phyloP scores from a whole-genome alignment of 1,139 yeast species.

The Hemisphaericaspora subhashii region DNA sequence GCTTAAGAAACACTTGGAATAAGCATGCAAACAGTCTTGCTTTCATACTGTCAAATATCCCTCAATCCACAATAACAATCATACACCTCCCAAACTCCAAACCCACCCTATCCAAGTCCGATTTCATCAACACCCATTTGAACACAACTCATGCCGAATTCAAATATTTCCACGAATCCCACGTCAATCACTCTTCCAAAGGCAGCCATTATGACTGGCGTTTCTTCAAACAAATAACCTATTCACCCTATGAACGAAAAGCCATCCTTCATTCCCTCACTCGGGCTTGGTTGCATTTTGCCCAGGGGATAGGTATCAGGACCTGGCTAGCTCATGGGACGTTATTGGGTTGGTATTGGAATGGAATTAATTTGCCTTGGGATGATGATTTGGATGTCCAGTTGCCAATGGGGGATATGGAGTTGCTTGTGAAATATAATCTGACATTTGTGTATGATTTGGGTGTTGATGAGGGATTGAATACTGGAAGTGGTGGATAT shows the following conservation, averaged over 20 bases:
- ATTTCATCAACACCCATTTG: no score
- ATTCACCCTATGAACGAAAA: constrained; percentile 32
- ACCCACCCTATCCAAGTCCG: background rate
- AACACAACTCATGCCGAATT: constrained; percentile 17
- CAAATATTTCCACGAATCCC: constrained; percentile 24
- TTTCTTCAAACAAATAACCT: constrained; percentile 19
- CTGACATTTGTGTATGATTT: constrained; percentile 47
- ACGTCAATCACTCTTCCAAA: constrained; percentile 9
- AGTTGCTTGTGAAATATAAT: constrained; percentile 41
- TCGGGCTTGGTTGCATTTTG: constrained; percentile 54
- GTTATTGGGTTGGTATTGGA: constrained; percentile 59
- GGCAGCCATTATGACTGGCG: constrained; percentile 25
- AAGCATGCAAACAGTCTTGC: background rate
- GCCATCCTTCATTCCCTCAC: constrained; percentile 45
- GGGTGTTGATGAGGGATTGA: constrained; percentile 25
- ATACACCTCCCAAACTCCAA: background rate
- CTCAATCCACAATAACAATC: no score
- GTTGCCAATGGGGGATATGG: constrained; percentile 43
- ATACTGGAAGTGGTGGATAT: constrained; percentile 42
- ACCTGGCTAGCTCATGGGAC: constrained; percentile 63
- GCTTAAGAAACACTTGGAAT: constrained; percentile 5
- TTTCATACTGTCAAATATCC: background rate
- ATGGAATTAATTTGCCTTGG: constrained; percentile 63
- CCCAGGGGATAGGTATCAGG: constrained; percentile 34
- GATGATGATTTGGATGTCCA: constrained; percentile 61